Percentiles rank a stretch among this genome's conserved stretches.
phyloP scores from a whole-genome alignment of 371 early-diverging fungal genomes.

The Mortierella sp. region DNA sequence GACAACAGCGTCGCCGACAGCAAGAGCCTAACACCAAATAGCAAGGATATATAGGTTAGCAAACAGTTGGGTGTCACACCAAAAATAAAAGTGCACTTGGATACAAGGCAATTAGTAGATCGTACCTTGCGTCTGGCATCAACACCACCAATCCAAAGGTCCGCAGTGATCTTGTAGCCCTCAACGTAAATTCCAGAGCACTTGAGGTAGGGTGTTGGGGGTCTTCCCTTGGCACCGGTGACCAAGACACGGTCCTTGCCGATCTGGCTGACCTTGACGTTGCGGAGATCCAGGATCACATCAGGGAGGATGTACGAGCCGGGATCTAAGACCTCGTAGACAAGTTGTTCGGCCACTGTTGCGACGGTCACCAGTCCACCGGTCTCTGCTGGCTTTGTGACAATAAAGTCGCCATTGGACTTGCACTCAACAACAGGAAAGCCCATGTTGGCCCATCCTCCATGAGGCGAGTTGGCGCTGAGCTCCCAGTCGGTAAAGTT shows the following conservation, averaged over 20 bases:
- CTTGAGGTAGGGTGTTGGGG: constrained; percentile 76
- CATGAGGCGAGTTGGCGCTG: constrained; percentile 68
- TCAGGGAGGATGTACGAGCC: constrained; percentile 79
- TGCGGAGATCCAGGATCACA: constrained; percentile 79
- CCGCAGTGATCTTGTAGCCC: constrained; percentile 77
- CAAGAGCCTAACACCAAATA: constrained; percentile 60
- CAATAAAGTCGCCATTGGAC: constrained; percentile 69
- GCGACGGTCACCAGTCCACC: constrained; percentile 77
- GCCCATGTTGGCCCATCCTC: constrained; percentile 81
- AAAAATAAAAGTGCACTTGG: not conserved
- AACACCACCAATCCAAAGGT: constrained; percentile 76
- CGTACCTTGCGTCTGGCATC: constrained; percentile 75
- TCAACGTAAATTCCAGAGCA: constrained; percentile 80
- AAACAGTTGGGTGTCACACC: not conserved
- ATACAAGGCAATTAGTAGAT: not conserved
- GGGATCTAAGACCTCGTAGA: constrained; percentile 83
- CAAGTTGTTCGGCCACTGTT: constrained; percentile 79
- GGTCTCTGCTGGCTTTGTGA: constrained; percentile 79
- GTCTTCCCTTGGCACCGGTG: constrained; percentile 74
- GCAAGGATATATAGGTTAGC: not conserved
- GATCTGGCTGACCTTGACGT: constrained; percentile 69
- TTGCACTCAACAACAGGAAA: constrained; percentile 80
- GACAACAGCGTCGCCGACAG: constrained; percentile 76
- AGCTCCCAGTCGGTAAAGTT: constrained; percentile 85
- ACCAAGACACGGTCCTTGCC: constrained; percentile 75